Conservation (phyloP, 768 basidiomycete genomes). For the Lyophyllum decastes region DNA sequence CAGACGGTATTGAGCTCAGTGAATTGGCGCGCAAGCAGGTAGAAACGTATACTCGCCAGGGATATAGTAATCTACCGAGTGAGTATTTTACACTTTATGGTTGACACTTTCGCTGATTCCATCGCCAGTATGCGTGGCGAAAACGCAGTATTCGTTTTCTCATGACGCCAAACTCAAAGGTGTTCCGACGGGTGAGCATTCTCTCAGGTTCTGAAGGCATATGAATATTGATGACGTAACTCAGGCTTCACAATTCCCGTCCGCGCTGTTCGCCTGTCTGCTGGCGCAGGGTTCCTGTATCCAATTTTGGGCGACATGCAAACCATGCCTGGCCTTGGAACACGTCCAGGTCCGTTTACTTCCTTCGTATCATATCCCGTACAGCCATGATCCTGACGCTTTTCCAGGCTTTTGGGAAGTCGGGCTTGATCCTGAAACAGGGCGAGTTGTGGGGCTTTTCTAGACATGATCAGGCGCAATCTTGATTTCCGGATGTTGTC, state of each 20-base stretch:
- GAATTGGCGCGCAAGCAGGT: constrained; percentile 84
- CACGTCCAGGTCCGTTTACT: constrained; percentile 68
- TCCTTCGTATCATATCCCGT: neutral
- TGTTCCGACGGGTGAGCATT: constrained; percentile 68
- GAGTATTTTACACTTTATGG: constrained; percentile 28
- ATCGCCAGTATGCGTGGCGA: constrained; percentile 91
- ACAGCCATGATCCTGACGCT: neutral
- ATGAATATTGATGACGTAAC: neutral
- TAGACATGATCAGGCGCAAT: constrained; percentile 31
- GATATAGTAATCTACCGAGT: constrained; percentile 80
- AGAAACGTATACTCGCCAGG: constrained; percentile 90
- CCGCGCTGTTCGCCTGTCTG: constrained; percentile 82
- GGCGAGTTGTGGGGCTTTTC: constrained; percentile 86
- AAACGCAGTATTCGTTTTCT: constrained; percentile 97
- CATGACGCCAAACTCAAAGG: constrained; percentile 91
- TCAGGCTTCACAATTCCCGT: constrained; percentile 92
- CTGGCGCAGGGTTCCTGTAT: constrained; percentile 95
- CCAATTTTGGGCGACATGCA: constrained; percentile 97
- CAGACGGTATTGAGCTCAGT: constrained; percentile 86
- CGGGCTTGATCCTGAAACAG: constrained; percentile 75
- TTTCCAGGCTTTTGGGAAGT: constrained; percentile 88
- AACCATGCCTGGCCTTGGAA: constrained; percentile 96
- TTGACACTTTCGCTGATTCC: constrained; percentile 9
- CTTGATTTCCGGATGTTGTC: constrained; percentile 17
- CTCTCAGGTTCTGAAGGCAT: neutral